Percentiles rank a stretch among this genome's conserved stretches.
These are phyloP conservation scores for Polysphondylium violaceum DNA, from an alignment of 78 protist genomes.

Conservation along the genomic window DNA sequence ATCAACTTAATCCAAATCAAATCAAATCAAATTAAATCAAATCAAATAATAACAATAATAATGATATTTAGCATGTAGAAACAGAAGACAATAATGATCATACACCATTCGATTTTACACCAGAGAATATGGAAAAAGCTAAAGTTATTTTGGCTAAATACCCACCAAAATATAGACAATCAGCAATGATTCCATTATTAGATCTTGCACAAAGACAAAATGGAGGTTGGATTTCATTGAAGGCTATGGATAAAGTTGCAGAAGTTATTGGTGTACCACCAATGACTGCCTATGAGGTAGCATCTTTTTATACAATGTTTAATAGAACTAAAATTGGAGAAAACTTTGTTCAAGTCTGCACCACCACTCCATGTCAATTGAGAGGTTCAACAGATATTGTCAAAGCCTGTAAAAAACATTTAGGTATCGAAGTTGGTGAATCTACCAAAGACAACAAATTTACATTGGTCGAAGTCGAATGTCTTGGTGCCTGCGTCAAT, in stretches of 20 bases:
- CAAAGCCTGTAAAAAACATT: conserved; percentile 53
- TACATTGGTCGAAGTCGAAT: conserved; percentile 97
- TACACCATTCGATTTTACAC: conserved; percentile 93
- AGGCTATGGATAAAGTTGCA: conserved; percentile 97
- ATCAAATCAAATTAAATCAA: no score
- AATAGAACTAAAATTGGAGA: conserved; percentile 87
- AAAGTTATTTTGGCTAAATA: conserved; percentile 72
- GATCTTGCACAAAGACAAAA: conserved; percentile 97
- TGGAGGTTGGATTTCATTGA: conserved; percentile 97
- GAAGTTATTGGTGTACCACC: conserved; percentile 91
- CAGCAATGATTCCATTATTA: conserved; percentile 93
- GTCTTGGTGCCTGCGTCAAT: conserved; percentile 98
- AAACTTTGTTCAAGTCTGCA: conserved; percentile 91
- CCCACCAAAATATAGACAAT: conserved; percentile 85
- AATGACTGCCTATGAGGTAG: conserved; percentile 96
- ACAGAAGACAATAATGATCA: conserved; percentile 88
- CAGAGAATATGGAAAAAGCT: conserved; percentile 80
- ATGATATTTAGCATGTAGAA: conserved; percentile 89
- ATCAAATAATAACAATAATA: no score
- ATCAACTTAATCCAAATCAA: no score
- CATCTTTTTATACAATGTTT: conserved; percentile 98
- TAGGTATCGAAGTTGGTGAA: conserved; percentile 70
- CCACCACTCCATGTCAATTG: conserved; percentile 98
- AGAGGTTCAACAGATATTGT: conserved; percentile 90
- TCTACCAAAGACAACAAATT: conserved; percentile 90